Base-by-base conservation (phyloP, 345 rosid genomes). In the Heritiera littoralis region DNA sequence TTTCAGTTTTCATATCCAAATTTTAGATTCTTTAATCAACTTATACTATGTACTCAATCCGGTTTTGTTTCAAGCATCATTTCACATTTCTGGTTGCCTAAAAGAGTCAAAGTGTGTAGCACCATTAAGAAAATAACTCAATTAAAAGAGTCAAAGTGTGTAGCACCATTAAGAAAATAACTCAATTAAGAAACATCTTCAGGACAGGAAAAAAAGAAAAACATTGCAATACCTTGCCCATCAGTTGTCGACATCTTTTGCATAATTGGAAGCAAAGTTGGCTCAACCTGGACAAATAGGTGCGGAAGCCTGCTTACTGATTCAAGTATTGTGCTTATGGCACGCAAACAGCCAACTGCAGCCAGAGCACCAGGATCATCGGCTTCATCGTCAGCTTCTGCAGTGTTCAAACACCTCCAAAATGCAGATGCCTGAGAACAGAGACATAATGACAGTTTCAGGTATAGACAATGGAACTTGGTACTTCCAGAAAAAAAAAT, bases 311-410 rank as follows among this genome's bases (percentile, higher is more conserved):
- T 82, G 83, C 91, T 90, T 73, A 92, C 89, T 69, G 96, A 92
- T 80, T 92, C 96, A 17, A 92, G 96, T 79, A 92, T 90, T 20
- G 96, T 92, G 87, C 96, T 90, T 81, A 92, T 92, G 78, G 96
- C 93, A 61, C 96, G 93, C 86, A 92, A 83, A 83, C 96, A 92
- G 71, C 96, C 93, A 71, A 92, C 96, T 20, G 93, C 96, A 72
- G 96, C 96, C 79, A 92, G 84, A 78, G 96, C 96, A 81, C 96
- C 96, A 76, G 93, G 85, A 82, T 92, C 96, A 79, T 92, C 96
- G 68, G 83, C 89, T 75, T 92, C 93, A 79, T 89, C 93, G 28
- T 90, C 93, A 67, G 91, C 91, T 80, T 92, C 93, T 56, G 92
- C 89, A 48, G 91, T 84, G 85, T 90, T 92, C 88, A 88, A 89